Evolutionary conservation across 352 stramenopile species (phyloP), one percentile per base, ranked within the genome.

Genomic region (Pythium aquatile): DNA sequence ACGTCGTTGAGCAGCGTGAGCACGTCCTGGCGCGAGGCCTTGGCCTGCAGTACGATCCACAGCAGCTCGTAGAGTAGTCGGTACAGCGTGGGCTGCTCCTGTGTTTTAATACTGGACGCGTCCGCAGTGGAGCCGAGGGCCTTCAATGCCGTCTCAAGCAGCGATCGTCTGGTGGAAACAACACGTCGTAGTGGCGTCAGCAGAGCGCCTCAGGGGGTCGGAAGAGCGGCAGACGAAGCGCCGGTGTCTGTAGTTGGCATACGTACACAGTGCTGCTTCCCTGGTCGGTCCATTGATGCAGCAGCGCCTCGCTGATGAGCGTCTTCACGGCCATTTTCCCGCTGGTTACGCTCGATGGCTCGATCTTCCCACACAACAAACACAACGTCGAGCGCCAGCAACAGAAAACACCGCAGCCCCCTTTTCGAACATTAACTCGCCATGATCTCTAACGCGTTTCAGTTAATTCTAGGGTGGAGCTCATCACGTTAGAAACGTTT

Each of bases 61-160:
- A 94, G 63, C 49, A 94, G 81, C 65, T 94, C 85, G 55, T 94
- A 91, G 47, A 92, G 74, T 56, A 92, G 63, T 3, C 79, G 76
- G 46, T 86, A 79, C 8, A 92, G 72, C 49, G 61, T 62, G 47
- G 59, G 57, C 0, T 64, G 47, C 17, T 72, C 65, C 17, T 39
- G 28, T 9, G 65, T 55, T 16, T 30, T 49, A 46, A 64, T 63
- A n/a, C 58, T 71, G 56, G 62, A 62, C 1, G 66, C 65, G 48
- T 66, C 65, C 13, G 75, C 63, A 26, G 71, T 53, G 17, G 52
- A 46, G 14, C 70, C 56, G 46, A 73, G 76, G 2, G 74, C 70
- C 62, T 70, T 70, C 30, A 91, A 59, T 17, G 80, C 77, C 26
- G 69, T 51, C 53, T 68, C 55, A 29, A 89, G 70, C 33, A 77